Evolutionary conservation across 305 asterid genomes (phyloP).

Genomic region (Salvia sclarea): DNA sequence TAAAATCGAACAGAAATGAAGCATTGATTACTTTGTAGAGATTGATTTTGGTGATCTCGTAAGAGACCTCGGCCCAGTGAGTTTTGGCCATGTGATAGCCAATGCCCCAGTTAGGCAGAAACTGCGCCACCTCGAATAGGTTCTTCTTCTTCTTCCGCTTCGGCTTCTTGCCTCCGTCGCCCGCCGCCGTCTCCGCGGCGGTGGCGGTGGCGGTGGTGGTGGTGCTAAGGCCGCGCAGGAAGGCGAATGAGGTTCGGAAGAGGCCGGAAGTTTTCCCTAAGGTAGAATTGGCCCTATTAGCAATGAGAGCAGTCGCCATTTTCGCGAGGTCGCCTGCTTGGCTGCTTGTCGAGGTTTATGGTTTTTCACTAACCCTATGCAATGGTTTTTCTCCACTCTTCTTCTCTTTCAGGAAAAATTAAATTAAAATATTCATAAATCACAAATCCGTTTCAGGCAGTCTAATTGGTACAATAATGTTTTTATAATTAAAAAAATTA

Average conservation of each 20-base stretch:
- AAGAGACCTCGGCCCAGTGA: slow-evolving; percentile 61
- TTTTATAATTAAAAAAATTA: no score
- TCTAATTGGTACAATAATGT: no score
- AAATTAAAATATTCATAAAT: no score
- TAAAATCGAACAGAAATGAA: neutral
- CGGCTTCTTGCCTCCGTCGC: slow-evolving; percentile 44
- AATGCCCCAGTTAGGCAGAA: slow-evolving; percentile 80
- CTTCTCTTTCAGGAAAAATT: no score
- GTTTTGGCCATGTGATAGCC: slow-evolving; percentile 74
- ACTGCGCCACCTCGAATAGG: slow-evolving; percentile 51
- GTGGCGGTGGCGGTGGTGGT: slow-evolving; percentile 29
- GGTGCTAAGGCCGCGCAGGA: slow-evolving; percentile 52
- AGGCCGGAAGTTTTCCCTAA: slow-evolving; percentile 42
- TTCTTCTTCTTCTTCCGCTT: slow-evolving; percentile 88
- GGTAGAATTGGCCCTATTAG: slow-evolving; percentile 38
- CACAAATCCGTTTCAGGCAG: no score
- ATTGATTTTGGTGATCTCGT: slow-evolving; percentile 73
- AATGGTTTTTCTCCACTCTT: no score
- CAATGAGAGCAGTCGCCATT: slow-evolving; percentile 61
- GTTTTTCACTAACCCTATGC: slow-evolving; percentile 26
- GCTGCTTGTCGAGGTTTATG: slow-evolving; percentile 16
- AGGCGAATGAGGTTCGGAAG: slow-evolving; percentile 46
- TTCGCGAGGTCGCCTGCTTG: slow-evolving; percentile 8
- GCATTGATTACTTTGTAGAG: slow-evolving; percentile 61
- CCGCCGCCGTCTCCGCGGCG: slow-evolving; percentile 34